Evolutionary conservation across 768 basidiomycete genomes (phyloP).

Genomic region (Crassisporium funariophilum): DNA sequence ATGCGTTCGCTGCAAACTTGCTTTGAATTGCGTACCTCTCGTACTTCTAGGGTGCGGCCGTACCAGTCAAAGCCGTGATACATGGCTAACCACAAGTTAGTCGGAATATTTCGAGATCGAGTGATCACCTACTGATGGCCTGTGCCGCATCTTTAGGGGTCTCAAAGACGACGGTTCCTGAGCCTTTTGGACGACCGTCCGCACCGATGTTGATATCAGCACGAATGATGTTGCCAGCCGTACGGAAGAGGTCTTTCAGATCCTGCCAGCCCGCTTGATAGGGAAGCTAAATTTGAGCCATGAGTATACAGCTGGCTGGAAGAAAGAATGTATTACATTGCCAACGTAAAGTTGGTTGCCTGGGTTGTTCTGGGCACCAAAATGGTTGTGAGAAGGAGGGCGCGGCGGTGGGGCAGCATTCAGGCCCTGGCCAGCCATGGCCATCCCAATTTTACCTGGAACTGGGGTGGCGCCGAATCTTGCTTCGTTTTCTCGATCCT

Average conservation of each 20-base stretch:
- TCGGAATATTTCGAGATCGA: background rate
- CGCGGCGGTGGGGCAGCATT: conserved; percentile 81
- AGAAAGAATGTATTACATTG: conserved; percentile 66
- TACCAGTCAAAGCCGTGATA: conserved; percentile 99
- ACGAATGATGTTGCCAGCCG: conserved; percentile 92
- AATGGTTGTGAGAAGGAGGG: conserved; percentile 78
- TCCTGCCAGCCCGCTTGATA: conserved; percentile 99
- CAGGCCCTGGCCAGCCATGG: conserved; percentile 90
- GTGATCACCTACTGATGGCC: conserved; percentile 76
- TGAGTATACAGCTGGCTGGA: too few species aligned
- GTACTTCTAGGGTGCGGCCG: conserved; percentile 91
- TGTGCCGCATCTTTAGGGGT: conserved; percentile 87
- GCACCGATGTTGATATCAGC: conserved; percentile 94
- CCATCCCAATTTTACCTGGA: conserved; percentile 94
- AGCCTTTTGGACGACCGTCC: conserved; percentile 93
- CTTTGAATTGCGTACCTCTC: conserved; percentile 67
- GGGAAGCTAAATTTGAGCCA: conserved; percentile 60
- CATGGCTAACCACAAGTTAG: conserved; percentile 61
- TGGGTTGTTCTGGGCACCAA: conserved; percentile 62
- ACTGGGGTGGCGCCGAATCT: conserved; percentile 96
- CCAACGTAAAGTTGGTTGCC: conserved; percentile 93
- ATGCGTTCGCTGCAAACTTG: background rate
- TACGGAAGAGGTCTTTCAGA: conserved; percentile 94
- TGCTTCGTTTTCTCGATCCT: conserved; percentile 97
- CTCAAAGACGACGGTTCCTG: conserved; percentile 96